These are phyloP conservation scores for Tilletia horrida DNA, from an alignment of 1,284 basidiomycete genomes.

Conservation along the genomic window DNA sequence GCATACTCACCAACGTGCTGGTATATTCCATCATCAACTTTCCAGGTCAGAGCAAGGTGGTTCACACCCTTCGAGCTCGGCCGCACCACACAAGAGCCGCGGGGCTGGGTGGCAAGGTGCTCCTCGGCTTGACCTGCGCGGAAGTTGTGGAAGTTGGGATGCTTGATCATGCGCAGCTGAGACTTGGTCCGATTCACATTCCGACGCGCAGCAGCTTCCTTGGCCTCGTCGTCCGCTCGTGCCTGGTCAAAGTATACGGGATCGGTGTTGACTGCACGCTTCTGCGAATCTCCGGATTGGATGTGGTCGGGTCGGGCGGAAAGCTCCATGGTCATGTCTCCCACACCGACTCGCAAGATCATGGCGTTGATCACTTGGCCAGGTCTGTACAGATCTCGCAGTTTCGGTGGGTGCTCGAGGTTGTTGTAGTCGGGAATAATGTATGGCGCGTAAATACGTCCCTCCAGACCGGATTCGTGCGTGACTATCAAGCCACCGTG, in stretches of 20 bases:
- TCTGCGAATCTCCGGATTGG: slow-evolving; percentile 64
- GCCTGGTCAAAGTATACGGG: slow-evolving; percentile 67
- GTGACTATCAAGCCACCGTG: slow-evolving; percentile 62
- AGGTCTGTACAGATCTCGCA: slow-evolving; percentile 42
- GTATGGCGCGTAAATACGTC: slow-evolving; percentile 48
- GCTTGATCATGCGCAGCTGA: slow-evolving; percentile 76
- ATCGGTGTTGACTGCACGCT: slow-evolving; percentile 66
- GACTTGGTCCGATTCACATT: slow-evolving; percentile 77
- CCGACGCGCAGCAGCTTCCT: slow-evolving; percentile 68
- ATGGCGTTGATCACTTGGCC: slow-evolving; percentile 78
- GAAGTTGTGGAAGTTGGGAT: slow-evolving; percentile 97
- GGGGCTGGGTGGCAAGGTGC: slow-evolving; percentile 81
- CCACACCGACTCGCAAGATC: slow-evolving; percentile 70
- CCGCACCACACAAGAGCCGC: slow-evolving; percentile 72
- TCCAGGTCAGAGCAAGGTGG: slow-evolving; percentile 98
- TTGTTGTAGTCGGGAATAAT: slow-evolving; percentile 26
- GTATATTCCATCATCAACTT: slow-evolving; percentile 92
- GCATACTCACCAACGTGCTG: slow-evolving; percentile 79
- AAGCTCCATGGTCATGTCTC: slow-evolving; percentile 70
- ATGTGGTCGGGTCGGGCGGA: slow-evolving; percentile 74
- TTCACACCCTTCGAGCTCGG: slow-evolving; percentile 91
- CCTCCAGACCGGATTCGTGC: slow-evolving; percentile 79
- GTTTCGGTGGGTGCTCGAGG: slow-evolving; percentile 22
- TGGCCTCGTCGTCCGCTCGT: slow-evolving; percentile 66
- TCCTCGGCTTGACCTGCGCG: slow-evolving; percentile 85